Evolutionary conservation across 768 basidiomycete species (phyloP).

Genomic region (Rhodocollybia butyracea): DNA sequence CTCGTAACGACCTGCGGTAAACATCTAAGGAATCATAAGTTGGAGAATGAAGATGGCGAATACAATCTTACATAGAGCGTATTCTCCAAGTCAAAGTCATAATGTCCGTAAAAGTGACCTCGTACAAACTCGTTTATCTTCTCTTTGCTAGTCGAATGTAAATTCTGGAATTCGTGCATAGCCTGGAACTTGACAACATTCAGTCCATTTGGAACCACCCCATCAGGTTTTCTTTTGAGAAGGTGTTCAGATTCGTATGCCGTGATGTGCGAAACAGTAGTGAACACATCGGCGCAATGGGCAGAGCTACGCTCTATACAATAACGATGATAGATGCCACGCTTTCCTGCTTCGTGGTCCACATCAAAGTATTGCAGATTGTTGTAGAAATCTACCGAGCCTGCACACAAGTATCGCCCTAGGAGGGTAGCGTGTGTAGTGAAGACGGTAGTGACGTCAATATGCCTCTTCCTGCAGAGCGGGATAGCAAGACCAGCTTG

Average conservation of each 20-base stretch:
- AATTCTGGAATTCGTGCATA: slow-evolving; percentile 98
- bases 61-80: slow-evolving; percentile 67
- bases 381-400: slow-evolving; percentile 99
- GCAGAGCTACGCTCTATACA: slow-evolving; percentile 95
- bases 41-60: neutral
- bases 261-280: slow-evolving; percentile 96
- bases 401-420: slow-evolving; percentile 97
- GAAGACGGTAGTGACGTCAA: slow-evolving; percentile 98
- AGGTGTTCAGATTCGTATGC: slow-evolving; percentile 96
- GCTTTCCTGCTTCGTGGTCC: slow-evolving; percentile 98
- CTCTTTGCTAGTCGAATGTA: slow-evolving; percentile 89
- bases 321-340: slow-evolving; percentile 97
- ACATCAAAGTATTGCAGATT: slow-evolving; percentile 99
- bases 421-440: slow-evolving; percentile 98
- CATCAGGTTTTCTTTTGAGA: slow-evolving; percentile 95
- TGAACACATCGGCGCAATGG: slow-evolving; percentile 97
- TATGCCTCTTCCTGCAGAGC: slow-evolving; percentile 91
- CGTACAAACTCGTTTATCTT: slow-evolving; percentile 98
- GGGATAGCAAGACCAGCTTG: slow-evolving; percentile 96
- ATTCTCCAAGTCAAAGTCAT: slow-evolving; percentile 93
- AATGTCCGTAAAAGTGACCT: slow-evolving; percentile 97
- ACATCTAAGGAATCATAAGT: slow-evolving; percentile 56
- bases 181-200: slow-evolving; percentile 99
- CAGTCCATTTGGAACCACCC: slow-evolving; percentile 94
- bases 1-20: slow-evolving; percentile 99